Evolutionary conservation across 108 stramenopile genomes (phyloP).

Genomic region (Mayamaea pseudoterrestris): DNA sequence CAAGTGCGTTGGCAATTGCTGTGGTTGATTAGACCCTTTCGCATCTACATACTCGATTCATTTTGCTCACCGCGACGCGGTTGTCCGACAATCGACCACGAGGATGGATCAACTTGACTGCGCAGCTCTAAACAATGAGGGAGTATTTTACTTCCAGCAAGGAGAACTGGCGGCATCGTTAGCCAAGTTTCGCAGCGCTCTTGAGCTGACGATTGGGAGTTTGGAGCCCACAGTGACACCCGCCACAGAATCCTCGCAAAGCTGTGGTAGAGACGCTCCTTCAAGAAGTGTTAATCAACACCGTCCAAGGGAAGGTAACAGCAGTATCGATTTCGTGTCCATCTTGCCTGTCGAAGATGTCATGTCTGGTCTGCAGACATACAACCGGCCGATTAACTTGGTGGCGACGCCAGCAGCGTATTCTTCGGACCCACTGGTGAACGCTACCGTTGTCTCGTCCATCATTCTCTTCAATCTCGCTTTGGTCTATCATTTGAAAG

Average conservation of each 20-base stretch:
- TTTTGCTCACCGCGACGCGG: no score
- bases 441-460: background rate
- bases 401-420: background rate
- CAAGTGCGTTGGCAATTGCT: no score
- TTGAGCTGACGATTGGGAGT: background rate
- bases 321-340: background rate
- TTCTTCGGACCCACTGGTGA: background rate
- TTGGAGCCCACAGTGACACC: no score
- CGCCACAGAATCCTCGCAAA: no score
- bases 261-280: background rate
- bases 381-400: no score
- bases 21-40: no score
- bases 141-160: background rate
- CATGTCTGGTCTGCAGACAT: background rate
- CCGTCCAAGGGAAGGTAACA: background rate
- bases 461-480: constrained; percentile 4
- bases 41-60: no score
- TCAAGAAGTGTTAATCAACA: background rate
- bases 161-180: background rate
- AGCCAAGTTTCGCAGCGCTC: constrained; percentile 2
- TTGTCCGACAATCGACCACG: no score
- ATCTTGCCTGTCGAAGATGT: background rate
- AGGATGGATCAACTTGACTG: no score
- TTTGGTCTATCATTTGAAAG: constrained; percentile 5
- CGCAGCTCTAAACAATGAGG: constrained; percentile 5